Evolutionary conservation across 306 rosid genomes (phyloP), one percentile per base, ranked within the genome.

Genomic region (Malus sieversii): DNA sequence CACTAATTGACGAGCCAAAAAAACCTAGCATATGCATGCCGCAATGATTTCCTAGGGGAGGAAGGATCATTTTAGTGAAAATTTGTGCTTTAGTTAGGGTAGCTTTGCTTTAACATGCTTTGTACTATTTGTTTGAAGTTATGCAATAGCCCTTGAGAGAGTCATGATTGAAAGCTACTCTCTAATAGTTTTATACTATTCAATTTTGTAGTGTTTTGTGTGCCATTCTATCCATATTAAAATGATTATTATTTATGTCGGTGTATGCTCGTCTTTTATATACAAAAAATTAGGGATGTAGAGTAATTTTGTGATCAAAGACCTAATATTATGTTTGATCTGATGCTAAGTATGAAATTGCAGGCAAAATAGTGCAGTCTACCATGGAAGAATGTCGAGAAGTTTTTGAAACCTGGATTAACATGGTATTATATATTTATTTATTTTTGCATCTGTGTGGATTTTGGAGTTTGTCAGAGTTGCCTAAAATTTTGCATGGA

Each of bases 281-380:
- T 51, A 16, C 8, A 1, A 15, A 48, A 51, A 15, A 15, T 15
- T 51, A 51, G 55, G 20, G 55, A 51, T 15, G 20, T 51, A 51
- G 20, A 51, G 8, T 51, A 15, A 4, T 51, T 51, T 68, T 68
- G 35, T 27, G 29, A 32, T 60, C 48, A 23, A 16, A 42, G 52
- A 40, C 48, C 10, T 42, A 6, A 5, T 9, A 45, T 81, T 59
- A 51, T 38, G 64, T 68, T 69, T 68, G 20, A 66, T 83, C 70
- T 82, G 80, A 83, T 82, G 40, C 52, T 14, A 61, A 75, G 59
- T 77, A 14, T 73, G 65, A 76, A 76, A 75, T 83, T 60, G 32
- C 96, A 92, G 98, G 99, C 3, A 96, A 92, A 88, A 96, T 96
- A 74, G 86, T 92, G 79, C 97, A 96, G 73, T 89, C 99, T 77